A percentile compares a stretch with the other conserved stretches of the same genome.
Evolutionary conservation across 345 rosid genomes (phyloP).

Genomic region (Barbarea vulgaris): DNA sequence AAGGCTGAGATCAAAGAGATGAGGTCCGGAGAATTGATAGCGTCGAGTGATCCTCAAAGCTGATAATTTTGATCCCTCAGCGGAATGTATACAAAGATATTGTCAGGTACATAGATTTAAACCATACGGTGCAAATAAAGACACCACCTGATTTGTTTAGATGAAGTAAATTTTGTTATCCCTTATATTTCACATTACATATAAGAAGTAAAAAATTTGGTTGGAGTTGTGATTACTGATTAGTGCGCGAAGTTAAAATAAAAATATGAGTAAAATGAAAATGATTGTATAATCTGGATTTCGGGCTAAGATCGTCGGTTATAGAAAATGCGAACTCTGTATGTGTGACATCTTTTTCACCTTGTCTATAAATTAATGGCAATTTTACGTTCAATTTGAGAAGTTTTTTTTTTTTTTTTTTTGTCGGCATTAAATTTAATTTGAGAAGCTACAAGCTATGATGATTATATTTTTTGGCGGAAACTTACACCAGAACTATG

Average conservation of each 20-base stretch:
- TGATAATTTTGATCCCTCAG: constrained; percentile 39
- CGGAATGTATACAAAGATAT: constrained; percentile 31
- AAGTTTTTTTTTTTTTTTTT: too few species aligned
- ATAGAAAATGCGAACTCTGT: too few species aligned
- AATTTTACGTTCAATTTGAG: too few species aligned
- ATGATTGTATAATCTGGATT: not conserved
- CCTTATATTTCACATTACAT: not conserved
- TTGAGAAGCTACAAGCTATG: too few species aligned
- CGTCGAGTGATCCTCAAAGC: not conserved
- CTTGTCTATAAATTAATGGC: too few species aligned
- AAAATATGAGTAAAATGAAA: not conserved
- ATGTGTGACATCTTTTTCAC: too few species aligned
- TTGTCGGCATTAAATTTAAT: too few species aligned
- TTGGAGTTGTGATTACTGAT: not conserved
- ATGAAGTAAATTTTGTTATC: not conserved
- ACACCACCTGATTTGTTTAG: constrained; percentile 15
- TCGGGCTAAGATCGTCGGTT: not conserved
- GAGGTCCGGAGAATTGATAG: constrained; percentile 11
- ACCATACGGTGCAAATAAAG: constrained; percentile 35
- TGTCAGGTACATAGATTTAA: constrained; percentile 16
- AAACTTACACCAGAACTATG: too few species aligned
- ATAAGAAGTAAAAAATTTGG: not conserved
- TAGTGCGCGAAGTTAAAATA: not conserved
- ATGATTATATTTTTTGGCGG: too few species aligned
- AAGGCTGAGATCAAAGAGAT: constrained; percentile 53